A percentile compares a stretch with the other conserved stretches of the same genome.
Evolutionary conservation across 768 basidiomycete species (phyloP).

Genomic region (Hygrocybe coccinea): DNA sequence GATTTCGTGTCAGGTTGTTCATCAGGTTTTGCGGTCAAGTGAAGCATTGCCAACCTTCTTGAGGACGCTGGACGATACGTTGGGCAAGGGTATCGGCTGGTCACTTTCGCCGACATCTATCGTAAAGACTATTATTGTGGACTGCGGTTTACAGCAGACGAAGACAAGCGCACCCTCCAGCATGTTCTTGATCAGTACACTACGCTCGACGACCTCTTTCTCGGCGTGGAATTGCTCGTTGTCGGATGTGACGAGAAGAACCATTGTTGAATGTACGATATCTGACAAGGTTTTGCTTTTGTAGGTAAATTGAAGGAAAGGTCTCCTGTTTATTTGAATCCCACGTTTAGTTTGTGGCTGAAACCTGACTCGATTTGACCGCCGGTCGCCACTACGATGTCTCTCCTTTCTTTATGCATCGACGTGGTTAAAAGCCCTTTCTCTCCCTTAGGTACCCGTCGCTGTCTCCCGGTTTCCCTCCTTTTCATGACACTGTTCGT

Average conservation of each 20-base stretch:
- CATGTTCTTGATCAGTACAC: constrained; percentile 99
- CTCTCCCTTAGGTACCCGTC: constrained; percentile 36
- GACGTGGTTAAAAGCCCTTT: constrained; percentile 39
- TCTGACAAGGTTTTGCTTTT: too few relatives aligned
- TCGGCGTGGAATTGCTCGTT: constrained; percentile 92
- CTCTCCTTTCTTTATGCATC: too few relatives aligned
- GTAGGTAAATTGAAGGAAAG: not conserved
- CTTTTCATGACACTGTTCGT: constrained; percentile 3
- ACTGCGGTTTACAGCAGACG: constrained; percentile 5
- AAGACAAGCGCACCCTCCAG: constrained; percentile 69
- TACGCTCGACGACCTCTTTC: constrained; percentile 91
- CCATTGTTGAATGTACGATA: constrained; percentile 46
- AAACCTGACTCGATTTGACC: too few relatives aligned
- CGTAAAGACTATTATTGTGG: constrained; percentile 15
- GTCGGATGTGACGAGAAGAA: constrained; percentile 89
- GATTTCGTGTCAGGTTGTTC: not conserved
- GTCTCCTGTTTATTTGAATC: constrained; percentile 28
- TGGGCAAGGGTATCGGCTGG: constrained; percentile 90
- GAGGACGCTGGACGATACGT: constrained; percentile 86
- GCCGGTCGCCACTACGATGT: too few relatives aligned
- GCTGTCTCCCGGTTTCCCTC: not conserved
- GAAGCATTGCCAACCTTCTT: constrained; percentile 69
- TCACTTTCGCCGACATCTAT: constrained; percentile 91
- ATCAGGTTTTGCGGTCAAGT: not conserved
- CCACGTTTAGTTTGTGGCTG: too few relatives aligned